A percentile compares a stretch with the other conserved stretches of the same genome.
These are phyloP conservation scores for Globisporangium recalcitrans DNA, from an alignment of 352 stramenopile genomes.

Conservation along the genomic window DNA sequence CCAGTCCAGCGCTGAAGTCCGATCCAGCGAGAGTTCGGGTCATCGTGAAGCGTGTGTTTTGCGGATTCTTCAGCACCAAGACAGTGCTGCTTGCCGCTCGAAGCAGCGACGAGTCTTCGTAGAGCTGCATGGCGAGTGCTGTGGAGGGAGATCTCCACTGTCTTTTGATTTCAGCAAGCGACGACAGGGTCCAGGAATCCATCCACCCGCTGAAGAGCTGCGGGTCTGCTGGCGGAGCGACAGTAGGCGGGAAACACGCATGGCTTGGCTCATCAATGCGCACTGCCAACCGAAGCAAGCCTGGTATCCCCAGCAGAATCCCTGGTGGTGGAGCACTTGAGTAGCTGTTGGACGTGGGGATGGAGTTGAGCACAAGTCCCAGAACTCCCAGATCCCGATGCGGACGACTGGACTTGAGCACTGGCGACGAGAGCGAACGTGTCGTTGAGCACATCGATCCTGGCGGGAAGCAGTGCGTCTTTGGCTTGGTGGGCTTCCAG, in stretches of 20 bases:
- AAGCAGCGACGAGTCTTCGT: slow-evolving; percentile 32
- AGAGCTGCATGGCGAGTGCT: slow-evolving; percentile 17
- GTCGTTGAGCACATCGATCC: slow-evolving; percentile 23
- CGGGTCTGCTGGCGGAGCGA: slow-evolving; percentile 17
- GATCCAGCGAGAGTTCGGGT: slow-evolving; percentile 26
- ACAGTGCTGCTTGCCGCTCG: slow-evolving; percentile 30
- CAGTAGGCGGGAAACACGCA: slow-evolving; percentile 27
- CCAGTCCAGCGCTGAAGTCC: slow-evolving; percentile 35
- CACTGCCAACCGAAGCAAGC: slow-evolving; percentile 22
- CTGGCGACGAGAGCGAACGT: slow-evolving; percentile 18
- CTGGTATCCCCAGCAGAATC: slow-evolving; percentile 27
- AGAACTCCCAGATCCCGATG: slow-evolving; percentile 25
- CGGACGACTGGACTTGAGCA: slow-evolving; percentile 21
- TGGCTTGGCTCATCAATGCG: slow-evolving; percentile 24
- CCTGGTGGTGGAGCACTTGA: neutral
- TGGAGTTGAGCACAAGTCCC: slow-evolving; percentile 16
- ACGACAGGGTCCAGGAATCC: slow-evolving; percentile 36
- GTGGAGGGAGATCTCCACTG: slow-evolving; percentile 25
- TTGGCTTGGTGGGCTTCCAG: slow-evolving; percentile 24
- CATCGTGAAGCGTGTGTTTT: slow-evolving; percentile 19
- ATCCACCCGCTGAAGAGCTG: slow-evolving; percentile 46
- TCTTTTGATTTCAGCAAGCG: slow-evolving; percentile 22
- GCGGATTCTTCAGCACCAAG: slow-evolving; percentile 23
- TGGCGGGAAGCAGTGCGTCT: slow-evolving; percentile 21
- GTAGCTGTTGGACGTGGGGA: slow-evolving; percentile 17